Base-by-base conservation (phyloP, 805 yeast genomes). In the Candida succiphila region DNA sequence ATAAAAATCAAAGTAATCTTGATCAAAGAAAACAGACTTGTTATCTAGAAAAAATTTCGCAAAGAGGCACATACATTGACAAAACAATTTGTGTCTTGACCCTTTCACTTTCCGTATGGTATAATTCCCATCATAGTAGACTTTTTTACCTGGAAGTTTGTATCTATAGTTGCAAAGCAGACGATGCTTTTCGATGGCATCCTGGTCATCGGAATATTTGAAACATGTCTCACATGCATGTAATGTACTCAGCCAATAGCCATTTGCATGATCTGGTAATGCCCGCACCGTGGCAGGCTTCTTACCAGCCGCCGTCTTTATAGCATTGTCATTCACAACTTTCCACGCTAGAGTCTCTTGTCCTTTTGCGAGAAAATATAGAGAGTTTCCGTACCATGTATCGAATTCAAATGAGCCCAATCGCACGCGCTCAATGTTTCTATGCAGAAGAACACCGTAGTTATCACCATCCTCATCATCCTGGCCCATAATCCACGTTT, bases 381-480 rank as follows among this genome's bases (percentile, higher is more conserved):
- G 94, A 3, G 84, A 72, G 45, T 82, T 81, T 0, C 94, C 92
- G 51, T 81, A 87, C 96, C 96, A 86, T 3, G 96, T 79, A 35
- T 75, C 68, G 40, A 88, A 75, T 37, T 69, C 69, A 43, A 64
- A 68, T 16, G 68, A 64, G 0, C 96, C 96, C 39, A 84, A 72
- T 23, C 65, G 68, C 7, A 89, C 83, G 18, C 68, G 53, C 7
- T 52, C 56, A 28, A 88, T 76, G 60, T 88, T 88, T 12, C 83
- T 65, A 35, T 59, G 52, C 29, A 72, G 67, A 24, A 79, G 48
- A 2, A 75, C 66, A 10, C 89, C 94, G 46, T 83, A 82, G 29
- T 62, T 58, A 4, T 60, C 51, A 4, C 56, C 66, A 5, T 60
- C 61, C 23, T 57, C 58, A 14, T 46, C 58, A 31, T 49, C 46